A percentile compares a stretch with the other conserved stretches of the same genome.
These are phyloP conservation scores for Phytophthora chlamydospora DNA, from an alignment of 352 stramenopile genomes.

Conservation along the genomic window DNA sequence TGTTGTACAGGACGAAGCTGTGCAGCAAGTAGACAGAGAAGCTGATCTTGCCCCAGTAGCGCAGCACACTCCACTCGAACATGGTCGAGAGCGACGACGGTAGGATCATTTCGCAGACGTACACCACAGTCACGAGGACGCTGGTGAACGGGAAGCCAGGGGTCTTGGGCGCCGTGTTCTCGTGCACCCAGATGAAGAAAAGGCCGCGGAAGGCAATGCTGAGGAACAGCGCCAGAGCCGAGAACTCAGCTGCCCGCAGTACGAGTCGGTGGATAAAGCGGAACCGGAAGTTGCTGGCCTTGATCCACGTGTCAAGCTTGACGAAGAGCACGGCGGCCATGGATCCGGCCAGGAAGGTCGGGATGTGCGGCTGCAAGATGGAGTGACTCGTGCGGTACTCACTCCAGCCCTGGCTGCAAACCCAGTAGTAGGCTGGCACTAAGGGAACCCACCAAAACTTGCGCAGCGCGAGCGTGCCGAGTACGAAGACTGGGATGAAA, in stretches of 20 bases:
- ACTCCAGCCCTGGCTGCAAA: slow-evolving; percentile 35
- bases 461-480: slow-evolving; percentile 23
- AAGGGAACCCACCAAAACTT: slow-evolving; percentile 45
- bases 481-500: slow-evolving; percentile 49
- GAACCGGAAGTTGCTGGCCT: slow-evolving; percentile 38
- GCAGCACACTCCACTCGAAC: slow-evolving; percentile 52
- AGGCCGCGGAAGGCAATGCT: slow-evolving; percentile 42
- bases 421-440: slow-evolving; percentile 35
- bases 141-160: slow-evolving; percentile 43
- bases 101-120: slow-evolving; percentile 48
- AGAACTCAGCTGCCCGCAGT: slow-evolving; percentile 30
- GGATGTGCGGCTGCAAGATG: slow-evolving; percentile 27
- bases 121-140: slow-evolving; percentile 31
- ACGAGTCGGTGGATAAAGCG: slow-evolving; percentile 20
- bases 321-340: slow-evolving; percentile 47
- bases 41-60: slow-evolving; percentile 51
- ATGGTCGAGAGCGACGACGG: slow-evolving; percentile 38
- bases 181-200: slow-evolving; percentile 52
- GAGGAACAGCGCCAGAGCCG: slow-evolving; percentile 30
- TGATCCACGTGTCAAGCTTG: slow-evolving; percentile 35
- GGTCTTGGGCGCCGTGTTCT: slow-evolving; percentile 27
- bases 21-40: slow-evolving; percentile 62
- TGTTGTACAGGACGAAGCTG: slow-evolving; percentile 42
- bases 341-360: slow-evolving; percentile 50
- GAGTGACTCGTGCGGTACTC: slow-evolving; percentile 36